Conservation (phyloP, 2,329 filamentous ascomycete species). For the Albophoma yamanashiensis region DNA sequence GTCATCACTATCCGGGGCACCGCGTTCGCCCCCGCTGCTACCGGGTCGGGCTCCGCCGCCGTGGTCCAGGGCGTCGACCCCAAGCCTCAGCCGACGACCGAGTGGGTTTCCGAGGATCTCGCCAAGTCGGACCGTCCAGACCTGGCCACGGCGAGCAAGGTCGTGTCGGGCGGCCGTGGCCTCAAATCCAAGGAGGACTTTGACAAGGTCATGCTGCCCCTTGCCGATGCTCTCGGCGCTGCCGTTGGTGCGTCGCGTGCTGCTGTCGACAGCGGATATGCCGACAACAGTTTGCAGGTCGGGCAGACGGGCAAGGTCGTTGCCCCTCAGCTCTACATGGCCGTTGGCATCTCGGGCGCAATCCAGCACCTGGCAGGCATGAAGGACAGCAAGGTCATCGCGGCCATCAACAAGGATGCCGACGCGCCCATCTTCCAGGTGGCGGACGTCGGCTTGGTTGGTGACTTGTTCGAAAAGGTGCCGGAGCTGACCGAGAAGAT, state of each 20-base stretch:
- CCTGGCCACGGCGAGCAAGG: constrained; percentile 74
- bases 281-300: constrained; percentile 96
- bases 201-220: constrained; percentile 79
- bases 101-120: constrained; percentile 92
- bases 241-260: constrained; percentile 91
- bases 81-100: constrained; percentile 59
- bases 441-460: constrained; percentile 89
- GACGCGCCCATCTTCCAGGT: constrained; percentile 98
- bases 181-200: constrained; percentile 98
- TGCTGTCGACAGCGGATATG: constrained; percentile 93
- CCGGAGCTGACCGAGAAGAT: constrained; percentile 95
- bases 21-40: constrained; percentile 68
- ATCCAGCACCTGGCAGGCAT: constrained; percentile 98
- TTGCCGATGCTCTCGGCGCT: constrained; percentile 88
- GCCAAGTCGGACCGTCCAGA: constrained; percentile 91
- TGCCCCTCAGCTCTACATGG: constrained; percentile 88
- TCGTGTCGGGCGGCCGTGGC: constrained; percentile 88
- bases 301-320: constrained; percentile 99
- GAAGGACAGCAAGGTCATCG: constrained; percentile 99
- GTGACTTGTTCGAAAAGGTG: constrained; percentile 90
- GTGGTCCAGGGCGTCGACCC: constrained; percentile 78
- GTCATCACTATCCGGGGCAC: constrained; percentile 88
- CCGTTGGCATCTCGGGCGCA: constrained; percentile 89
- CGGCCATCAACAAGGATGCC: constrained; percentile 93
- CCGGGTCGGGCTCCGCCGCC: constrained; percentile 61